Base-by-base conservation (phyloP, 495 filamentous ascomycete genomes). In the Terfezia boudieri region DNA sequence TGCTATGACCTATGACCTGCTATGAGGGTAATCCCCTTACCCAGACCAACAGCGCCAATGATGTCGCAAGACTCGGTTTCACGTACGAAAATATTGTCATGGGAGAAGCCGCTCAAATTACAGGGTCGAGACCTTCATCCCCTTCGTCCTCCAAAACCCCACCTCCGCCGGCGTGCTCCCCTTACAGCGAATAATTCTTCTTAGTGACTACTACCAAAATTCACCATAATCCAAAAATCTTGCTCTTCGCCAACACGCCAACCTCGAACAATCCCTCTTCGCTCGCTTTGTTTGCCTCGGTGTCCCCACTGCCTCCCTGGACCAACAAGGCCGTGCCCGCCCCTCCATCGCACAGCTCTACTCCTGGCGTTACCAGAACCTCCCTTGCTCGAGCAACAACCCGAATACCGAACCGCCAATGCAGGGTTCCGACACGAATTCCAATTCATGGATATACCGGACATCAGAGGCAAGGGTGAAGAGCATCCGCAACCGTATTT, bases 91-190 rank as follows among this genome's bases (percentile, higher is more conserved):
- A 94, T 59, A 83, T 99, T 12, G 73, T 99, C 52, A 94, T 99
- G 89, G 90, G 96, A 74, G 90, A 99, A 71, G 87, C 90, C 2
- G 90, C 90, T 20, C 90, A 99, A 60, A 92, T 96, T 63, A 96
- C 92, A 9, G 90, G 96, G 83, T 95, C 49, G 92, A 96, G 63
- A 93, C 84, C 61, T 95, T 99, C 68, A 87, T 96, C 53, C 90
- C 90, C 17, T 69, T 92, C 8, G 84, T 85, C 38, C 73, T 99
- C 61, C 90, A 99, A 64, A 84, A 84, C 46, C 77, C 81, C 17
- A 51, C n/a, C n/a, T 79, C 81, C 63, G 69, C 78, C 55, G 83
- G 83, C 37, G 72, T 84, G 59, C 72, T 82, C 51, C 77, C 80
- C 9, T 67, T 99, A 11, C 86, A 94, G 66, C 73, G 92, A 9